Evolutionary conservation across 2,329 filamentous ascomycete genomes (phyloP), one percentile per base, ranked within the genome.

Genomic region (Botryotinia globosa): DNA sequence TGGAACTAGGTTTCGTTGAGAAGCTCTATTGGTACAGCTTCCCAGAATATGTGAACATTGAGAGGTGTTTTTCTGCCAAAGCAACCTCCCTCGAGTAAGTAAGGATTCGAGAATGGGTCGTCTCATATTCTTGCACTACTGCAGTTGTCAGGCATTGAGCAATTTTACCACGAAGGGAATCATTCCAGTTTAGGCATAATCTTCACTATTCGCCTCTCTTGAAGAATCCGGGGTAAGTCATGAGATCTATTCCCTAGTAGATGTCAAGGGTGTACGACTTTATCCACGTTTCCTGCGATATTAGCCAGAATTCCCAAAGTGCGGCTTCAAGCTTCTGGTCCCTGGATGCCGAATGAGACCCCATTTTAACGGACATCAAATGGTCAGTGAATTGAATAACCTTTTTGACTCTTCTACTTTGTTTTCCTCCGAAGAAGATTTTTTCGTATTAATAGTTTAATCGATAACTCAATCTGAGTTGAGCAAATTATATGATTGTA

Each of bases 201-300:
- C 29, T 10, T 29, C 22, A 7, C n/a, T 34, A n/a, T 65, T 51
- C 34, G 42, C 25, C 9, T 51, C 29, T 56, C 29, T 45, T 44
- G 34, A 59, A 61, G 56, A 68, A 61, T 51, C 70, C 14, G 70
- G 70, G 70, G 70, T 61, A 72, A 72, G 62, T 61, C 70, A 73
- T 59, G 61, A 58, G 66, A 42, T 51, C 34, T n/a, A 14, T 37
- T n/a, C 22, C 44, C 16, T 42, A 37, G 18, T 29, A 34, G 34
- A 12, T 69, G 25, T 62, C 39, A 61, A 59, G 56, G 37, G 61
- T 68, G 39, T 39, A 61, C n/a, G 58, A 66, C 37, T 64, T 68
- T 71, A 62, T 69, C 68, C 48, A 56, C 37, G 32, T 71, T 65
- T 59, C n/a, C 44, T 18, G n/a, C 12, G 56, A 45, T 10, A 61